phyloP scores from a whole-genome alignment of 306 rosid genomes.

The Vigna hirtella region DNA sequence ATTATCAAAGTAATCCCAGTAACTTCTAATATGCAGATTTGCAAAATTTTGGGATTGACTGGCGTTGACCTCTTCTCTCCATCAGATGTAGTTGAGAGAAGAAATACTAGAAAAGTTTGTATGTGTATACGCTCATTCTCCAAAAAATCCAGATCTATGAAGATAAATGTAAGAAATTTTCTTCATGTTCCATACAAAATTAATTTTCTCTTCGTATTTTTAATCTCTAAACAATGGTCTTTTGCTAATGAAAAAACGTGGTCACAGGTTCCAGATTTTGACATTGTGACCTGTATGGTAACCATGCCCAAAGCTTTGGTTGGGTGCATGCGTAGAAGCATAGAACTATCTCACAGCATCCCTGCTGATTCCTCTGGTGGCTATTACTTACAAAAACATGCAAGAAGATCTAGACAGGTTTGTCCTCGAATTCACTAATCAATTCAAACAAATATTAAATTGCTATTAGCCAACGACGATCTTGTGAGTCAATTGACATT shows the following conservation, averaged over 20 bases:
- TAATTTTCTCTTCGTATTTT: slow-evolving; percentile 24
- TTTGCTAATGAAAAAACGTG: slow-evolving; percentile 29
- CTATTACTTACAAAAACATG: slow-evolving; percentile 34
- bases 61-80: slow-evolving; percentile 68
- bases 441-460: slow-evolving; percentile 15
- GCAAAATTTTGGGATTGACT: slow-evolving; percentile 61
- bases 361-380: slow-evolving; percentile 42
- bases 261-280: slow-evolving; percentile 71
- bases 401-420: slow-evolving; percentile 50
- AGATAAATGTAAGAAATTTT: slow-evolving; percentile 50
- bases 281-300: slow-evolving; percentile 57
- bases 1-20: background rate
- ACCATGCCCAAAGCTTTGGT: slow-evolving; percentile 62
- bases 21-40: slow-evolving; percentile 49
- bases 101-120: slow-evolving; percentile 59
- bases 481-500: background rate
- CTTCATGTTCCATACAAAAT: slow-evolving; percentile 6
- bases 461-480: background rate
- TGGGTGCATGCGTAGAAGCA: slow-evolving; percentile 57
- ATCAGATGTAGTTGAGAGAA: slow-evolving; percentile 69
- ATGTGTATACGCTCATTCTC: slow-evolving; percentile 68
- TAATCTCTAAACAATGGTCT: background rate
- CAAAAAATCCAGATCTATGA: slow-evolving; percentile 51
- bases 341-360: slow-evolving; percentile 49
- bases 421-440: slow-evolving; percentile 40